These are phyloP conservation scores for Pilobolus umbonatus DNA, from an alignment of 192 early-diverging fungal genomes.

Conservation along the genomic window DNA sequence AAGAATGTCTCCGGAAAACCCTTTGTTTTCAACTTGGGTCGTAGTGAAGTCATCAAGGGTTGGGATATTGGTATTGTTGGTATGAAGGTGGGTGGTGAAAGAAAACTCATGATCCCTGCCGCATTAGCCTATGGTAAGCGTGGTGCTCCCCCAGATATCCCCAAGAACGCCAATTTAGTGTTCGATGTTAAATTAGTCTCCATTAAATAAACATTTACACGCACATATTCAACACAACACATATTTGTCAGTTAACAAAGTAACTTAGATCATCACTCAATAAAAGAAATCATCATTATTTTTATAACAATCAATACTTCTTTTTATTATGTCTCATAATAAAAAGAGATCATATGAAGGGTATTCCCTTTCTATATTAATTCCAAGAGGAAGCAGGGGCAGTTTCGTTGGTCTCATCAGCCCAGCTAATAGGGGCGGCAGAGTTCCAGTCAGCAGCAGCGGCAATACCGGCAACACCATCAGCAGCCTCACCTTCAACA, in stretches of 20 bases:
- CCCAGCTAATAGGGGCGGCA: slow-evolving; percentile 26
- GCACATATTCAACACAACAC: neutral
- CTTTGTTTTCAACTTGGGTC: slow-evolving; percentile 84
- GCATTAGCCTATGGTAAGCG: slow-evolving; percentile 61
- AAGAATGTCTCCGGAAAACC: slow-evolving; percentile 87
- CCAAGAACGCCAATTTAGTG: slow-evolving; percentile 78
- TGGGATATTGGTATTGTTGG: slow-evolving; percentile 90
- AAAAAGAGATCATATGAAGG: slow-evolving; percentile 9
- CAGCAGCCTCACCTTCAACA: slow-evolving; percentile 49
- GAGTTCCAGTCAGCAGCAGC: slow-evolving; percentile 42
- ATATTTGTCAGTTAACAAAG: neutral
- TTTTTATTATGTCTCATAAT: too few relatives aligned
- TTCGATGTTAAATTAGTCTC: slow-evolving; percentile 48
- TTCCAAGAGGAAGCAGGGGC: slow-evolving; percentile 28
- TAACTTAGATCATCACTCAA: too few relatives aligned
- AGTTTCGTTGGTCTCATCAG: slow-evolving; percentile 30
- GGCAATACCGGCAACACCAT: slow-evolving; percentile 39
- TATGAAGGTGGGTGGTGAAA: slow-evolving; percentile 89
- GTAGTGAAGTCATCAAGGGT: slow-evolving; percentile 93
- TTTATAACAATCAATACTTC: too few relatives aligned
- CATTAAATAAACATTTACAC: slow-evolving; percentile 18
- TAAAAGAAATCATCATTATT: neutral
- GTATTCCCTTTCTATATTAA: too few relatives aligned
- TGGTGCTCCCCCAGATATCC: slow-evolving; percentile 95
- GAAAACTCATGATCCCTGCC: slow-evolving; percentile 88